These are phyloP conservation scores for Conoideocrella luteorostrata DNA, from an alignment of 2,329 filamentous ascomycete genomes.

Conservation along the genomic window DNA sequence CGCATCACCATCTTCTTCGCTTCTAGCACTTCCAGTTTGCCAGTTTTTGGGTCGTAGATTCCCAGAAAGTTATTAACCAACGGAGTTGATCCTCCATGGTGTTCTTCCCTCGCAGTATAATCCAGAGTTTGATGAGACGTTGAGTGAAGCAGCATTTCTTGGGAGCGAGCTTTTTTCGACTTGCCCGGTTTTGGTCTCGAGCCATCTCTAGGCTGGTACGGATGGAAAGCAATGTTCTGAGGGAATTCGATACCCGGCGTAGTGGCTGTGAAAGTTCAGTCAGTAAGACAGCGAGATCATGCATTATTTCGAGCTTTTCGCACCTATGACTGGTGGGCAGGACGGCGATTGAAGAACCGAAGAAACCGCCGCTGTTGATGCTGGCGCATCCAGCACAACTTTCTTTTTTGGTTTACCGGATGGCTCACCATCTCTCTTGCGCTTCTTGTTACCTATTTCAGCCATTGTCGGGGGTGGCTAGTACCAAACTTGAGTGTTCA, in stretches of 20 bases:
- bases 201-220: conserved; percentile 37
- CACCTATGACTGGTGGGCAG: conserved; percentile 49
- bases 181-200: conserved; percentile 29
- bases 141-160: conserved; percentile 53
- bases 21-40: conserved; percentile 53
- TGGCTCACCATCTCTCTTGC: conserved; percentile 43
- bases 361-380: conserved; percentile 37
- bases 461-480: conserved; percentile 25
- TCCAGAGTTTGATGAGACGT: conserved; percentile 50
- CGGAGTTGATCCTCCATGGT: conserved; percentile 21
- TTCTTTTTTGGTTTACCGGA: conserved; percentile 43
- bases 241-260: conserved; percentile 31
- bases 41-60: conserved; percentile 54
- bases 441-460: conserved; percentile 40
- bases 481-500: neutral
- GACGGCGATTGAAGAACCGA: conserved; percentile 38
- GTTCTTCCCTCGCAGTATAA: conserved; percentile 50
- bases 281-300: neutral
- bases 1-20: conserved; percentile 59
- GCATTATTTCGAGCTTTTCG: neutral
- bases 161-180: conserved; percentile 31
- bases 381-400: conserved; percentile 38
- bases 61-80: conserved; percentile 58
- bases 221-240: conserved; percentile 36
- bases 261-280: conserved; percentile 21